Base-by-base conservation (phyloP, 2,329 filamentous ascomycete species). In the Sporothrix sp. region DNA sequence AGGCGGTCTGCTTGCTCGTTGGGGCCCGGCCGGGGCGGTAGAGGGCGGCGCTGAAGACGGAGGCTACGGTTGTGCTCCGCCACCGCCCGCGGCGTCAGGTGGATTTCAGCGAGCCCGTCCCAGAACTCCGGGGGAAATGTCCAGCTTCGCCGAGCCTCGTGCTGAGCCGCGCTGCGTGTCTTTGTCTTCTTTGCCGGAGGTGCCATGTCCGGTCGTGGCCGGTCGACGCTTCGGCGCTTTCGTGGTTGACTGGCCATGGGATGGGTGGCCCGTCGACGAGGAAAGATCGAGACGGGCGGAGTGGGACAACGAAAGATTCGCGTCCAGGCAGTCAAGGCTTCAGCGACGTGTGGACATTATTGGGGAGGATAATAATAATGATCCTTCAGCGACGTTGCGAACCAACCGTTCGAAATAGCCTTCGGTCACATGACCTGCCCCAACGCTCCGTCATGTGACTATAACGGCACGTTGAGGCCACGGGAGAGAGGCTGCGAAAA, bases 51-150 rank as follows among this genome's bases (percentile, higher is more conserved):
- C 37, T 48, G 30, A 30, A 43, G 50, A 38, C 53, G 30, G 36
- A 28, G 25, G 47, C 52, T 44, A 23, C 52, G 50, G 16, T 50
- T 45, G 35, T 46, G 43, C 48, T 56, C 54, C 53, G 46, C 40
- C n/a, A 56, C 13, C 35, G 54, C 54, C 13, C 23, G 9, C 20
- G 36, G 50, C 13, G 45, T 51, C 16, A 54, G 40, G 16, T 33
- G 28, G 25, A 56, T 32, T 7, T 37, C 48, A 6, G 48, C 52
- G 13, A 56, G 50, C 35, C 48, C 35, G 50, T 56, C 50, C 46
- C 50, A 54, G 20, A 56, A 54, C 43, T 54, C 44, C 21, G 50
- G 43, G 6, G 52, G 54, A 46, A 52, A 56, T 30, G 23, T 23
- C 48, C 48, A 54, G 6, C 21, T 37, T 27, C 32, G 38, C 43